Evolutionary conservation across 305 asterid genomes (phyloP).

Genomic region (Fraxinus ornus): DNA sequence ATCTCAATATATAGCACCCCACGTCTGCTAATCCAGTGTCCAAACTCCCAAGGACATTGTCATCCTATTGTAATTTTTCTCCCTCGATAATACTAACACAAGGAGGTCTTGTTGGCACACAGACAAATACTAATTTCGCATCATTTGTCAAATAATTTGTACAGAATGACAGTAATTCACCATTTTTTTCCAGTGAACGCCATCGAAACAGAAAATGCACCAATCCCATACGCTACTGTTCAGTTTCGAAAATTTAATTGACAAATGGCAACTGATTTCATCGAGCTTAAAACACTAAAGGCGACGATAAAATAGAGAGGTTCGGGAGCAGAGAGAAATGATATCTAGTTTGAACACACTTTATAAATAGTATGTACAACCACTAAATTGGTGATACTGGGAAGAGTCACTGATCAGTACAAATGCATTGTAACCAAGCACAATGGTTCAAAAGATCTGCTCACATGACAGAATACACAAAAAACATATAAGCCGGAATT

Average conservation of each 20-base stretch:
- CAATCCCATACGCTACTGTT: background rate
- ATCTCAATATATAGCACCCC: background rate
- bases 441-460: slow-evolving; percentile 13
- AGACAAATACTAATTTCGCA: background rate
- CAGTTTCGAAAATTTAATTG: background rate
- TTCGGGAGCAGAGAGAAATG: background rate
- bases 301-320: background rate
- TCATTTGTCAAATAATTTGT: background rate
- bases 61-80: background rate
- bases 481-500: slow-evolving; percentile 16
- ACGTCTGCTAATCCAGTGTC: background rate
- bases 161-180: background rate
- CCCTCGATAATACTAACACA: background rate
- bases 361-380: slow-evolving; percentile 28
- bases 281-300: background rate
- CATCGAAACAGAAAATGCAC: background rate
- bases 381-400: slow-evolving; percentile 9
- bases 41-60: background rate
- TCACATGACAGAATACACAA: slow-evolving; percentile 8
- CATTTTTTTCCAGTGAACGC: background rate
- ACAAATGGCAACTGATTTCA: background rate
- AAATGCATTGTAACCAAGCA: background rate
- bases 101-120: background rate
- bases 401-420: slow-evolving; percentile 10
- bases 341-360: background rate